phyloP scores from a whole-genome alignment of 495 filamentous ascomycete genomes.

The Parmelia sp. region DNA sequence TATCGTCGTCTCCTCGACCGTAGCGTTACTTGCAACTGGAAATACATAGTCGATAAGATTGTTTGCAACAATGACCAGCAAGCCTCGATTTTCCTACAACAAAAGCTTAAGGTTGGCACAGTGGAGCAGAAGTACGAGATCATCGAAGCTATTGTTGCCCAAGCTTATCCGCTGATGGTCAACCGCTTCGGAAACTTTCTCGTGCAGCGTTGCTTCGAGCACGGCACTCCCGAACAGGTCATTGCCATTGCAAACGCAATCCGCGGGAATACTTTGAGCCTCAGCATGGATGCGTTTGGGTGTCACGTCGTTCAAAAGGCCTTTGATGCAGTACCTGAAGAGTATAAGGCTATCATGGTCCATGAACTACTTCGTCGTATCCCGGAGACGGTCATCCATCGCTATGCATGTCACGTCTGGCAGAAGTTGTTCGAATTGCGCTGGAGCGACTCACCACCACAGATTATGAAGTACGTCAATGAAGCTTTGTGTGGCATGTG shows the following conservation, averaged over 20 bases:
- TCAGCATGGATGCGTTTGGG: conserved; percentile 98
- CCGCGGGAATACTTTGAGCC: conserved; percentile 83
- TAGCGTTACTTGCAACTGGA: conserved; percentile 97
- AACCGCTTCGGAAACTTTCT: conserved; percentile 97
- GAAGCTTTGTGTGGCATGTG: conserved; percentile 94
- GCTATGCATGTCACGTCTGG: conserved; percentile 98
- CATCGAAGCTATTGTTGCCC: conserved; percentile 89
- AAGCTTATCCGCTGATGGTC: conserved; percentile 94
- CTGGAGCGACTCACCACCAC: conserved; percentile 89
- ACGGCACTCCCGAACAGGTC: conserved; percentile 91
- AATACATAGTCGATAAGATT: conserved; percentile 99
- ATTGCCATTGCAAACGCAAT: conserved; percentile 92
- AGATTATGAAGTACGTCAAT: conserved; percentile 98
- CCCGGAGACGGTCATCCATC: conserved; percentile 95
- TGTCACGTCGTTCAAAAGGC: conserved; percentile 98
- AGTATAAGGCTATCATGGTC: conserved; percentile 97
- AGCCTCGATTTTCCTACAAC: conserved; percentile 96
- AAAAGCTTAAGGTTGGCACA: conserved; percentile 96
- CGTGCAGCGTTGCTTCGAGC: conserved; percentile 97
- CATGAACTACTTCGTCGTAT: conserved; percentile 92
- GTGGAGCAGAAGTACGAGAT: conserved; percentile 95
- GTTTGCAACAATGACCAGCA: conserved; percentile 99
- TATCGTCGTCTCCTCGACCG: conserved; percentile 93
- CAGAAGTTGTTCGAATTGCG: conserved; percentile 99
- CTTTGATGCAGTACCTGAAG: conserved; percentile 93